These are phyloP conservation scores for Phoenix roebelenii DNA, from an alignment of 176 grass and related monocot species.

Conservation along the genomic window DNA sequence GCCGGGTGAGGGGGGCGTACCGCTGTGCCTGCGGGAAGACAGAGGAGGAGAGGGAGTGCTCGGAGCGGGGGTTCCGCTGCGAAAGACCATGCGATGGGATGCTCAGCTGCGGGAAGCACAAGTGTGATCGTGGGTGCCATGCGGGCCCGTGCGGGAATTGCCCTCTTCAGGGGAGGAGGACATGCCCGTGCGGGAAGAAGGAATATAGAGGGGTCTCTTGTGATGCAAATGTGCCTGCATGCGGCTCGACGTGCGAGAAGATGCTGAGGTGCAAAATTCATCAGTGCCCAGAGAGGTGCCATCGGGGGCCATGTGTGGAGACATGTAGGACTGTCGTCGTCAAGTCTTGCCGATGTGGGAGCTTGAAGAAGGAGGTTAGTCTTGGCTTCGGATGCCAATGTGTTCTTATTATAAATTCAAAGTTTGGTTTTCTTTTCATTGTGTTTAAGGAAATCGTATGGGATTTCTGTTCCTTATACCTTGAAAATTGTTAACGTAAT, in stretches of 20 bases:
- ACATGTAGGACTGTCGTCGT: conserved; percentile 63
- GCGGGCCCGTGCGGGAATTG: conserved; percentile 60
- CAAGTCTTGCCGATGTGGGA: conserved; percentile 66
- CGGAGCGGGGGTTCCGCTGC: conserved; percentile 52
- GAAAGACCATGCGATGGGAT: conserved; percentile 46
- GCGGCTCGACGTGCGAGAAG: conserved; percentile 73
- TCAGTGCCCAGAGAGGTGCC: conserved; percentile 78
- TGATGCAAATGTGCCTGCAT: conserved; percentile 58
- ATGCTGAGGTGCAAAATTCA: conserved; percentile 55
- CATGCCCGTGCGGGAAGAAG: conserved; percentile 82
- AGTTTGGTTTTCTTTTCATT: too few species aligned
- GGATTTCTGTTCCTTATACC: too few species aligned
- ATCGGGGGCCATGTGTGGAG: conserved; percentile 53
- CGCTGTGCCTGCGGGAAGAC: conserved; percentile 57
- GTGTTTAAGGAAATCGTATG: too few species aligned
- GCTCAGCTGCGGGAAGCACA: conserved; percentile 62
- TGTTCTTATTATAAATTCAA: too few species aligned
- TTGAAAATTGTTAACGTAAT: background rate
- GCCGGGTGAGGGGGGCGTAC: conserved; percentile 39
- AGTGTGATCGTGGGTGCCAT: conserved; percentile 86
- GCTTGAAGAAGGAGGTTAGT: conserved; percentile 72
- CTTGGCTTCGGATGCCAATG: too few species aligned
- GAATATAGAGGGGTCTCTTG: conserved; percentile 63
- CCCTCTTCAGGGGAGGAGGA: conserved; percentile 62
- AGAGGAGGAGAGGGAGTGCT: conserved; percentile 45